phyloP scores from a whole-genome alignment of 345 rosid species.

The Salix purpurea region DNA sequence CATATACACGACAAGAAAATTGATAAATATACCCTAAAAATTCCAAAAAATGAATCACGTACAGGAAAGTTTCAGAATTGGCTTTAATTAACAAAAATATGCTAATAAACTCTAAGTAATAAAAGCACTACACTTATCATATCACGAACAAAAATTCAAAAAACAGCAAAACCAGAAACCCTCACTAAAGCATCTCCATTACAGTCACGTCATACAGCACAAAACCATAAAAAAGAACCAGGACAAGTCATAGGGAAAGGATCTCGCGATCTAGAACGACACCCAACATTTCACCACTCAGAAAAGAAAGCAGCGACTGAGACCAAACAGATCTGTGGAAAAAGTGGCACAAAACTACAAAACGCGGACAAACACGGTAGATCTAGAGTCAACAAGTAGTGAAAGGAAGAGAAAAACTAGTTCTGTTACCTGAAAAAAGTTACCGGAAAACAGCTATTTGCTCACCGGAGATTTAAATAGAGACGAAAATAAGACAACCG shows the following conservation, averaged over 20 bases:
- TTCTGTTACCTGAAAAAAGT: conserved; percentile 4
- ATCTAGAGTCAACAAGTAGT: neutral
- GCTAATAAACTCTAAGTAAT: neutral
- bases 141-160: neutral
- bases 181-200: neutral
- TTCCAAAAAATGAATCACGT: neutral
- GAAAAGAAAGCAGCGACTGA: neutral
- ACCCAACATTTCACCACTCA: neutral
- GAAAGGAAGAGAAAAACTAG: neutral
- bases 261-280: conserved; percentile 2
- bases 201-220: neutral
- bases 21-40: neutral
- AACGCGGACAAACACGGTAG: neutral
- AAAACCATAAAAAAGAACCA: neutral
- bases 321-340: conserved; percentile 19
- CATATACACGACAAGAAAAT: neutral
- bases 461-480: neutral
- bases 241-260: neutral
- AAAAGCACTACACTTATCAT: neutral
- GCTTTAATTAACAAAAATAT: neutral
- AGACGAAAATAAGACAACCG: neutral
- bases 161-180: neutral
- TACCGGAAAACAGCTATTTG: conserved; percentile 15
- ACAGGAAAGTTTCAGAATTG: neutral
- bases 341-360: neutral